Evolutionary conservation across 805 yeast genomes (phyloP), one percentile per base, ranked within the genome.

Genomic region (Zygoascus bituminiphila): DNA sequence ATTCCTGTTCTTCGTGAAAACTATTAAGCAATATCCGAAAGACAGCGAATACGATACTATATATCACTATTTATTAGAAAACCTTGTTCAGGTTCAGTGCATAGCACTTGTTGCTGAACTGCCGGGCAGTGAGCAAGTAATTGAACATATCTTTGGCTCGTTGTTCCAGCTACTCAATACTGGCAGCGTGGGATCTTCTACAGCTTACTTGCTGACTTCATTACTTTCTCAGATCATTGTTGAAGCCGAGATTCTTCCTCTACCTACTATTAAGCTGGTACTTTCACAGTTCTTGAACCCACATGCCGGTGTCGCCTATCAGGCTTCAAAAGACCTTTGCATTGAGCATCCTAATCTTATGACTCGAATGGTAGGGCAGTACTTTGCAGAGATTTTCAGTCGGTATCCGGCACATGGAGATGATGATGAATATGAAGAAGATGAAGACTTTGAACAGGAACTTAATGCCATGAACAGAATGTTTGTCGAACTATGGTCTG

Each of bases 311-410:
- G 15, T 53, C 51, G 14, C 53, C 52, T 81, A 82, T 60, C 76
- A 75, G 37, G 74, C 87, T 56, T 78, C 88, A 5, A 61, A 82
- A 33, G 70, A 76, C 12, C 73, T 88, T 2, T 87, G 95, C 60
- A 81, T 78, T 49, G 69, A 78, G 1, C 84, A 85, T 55, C 63
- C 79, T 1, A 94, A 84, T 53, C 72, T 88, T 52, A 72, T 88
- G 74, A 77, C 91, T 14, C 75, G 95, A 54, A 78, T 79, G 52
- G 70, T 86, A 29, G 83, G 94, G 2, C 88, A 82, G 60, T 82
- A 81, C 55, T 84, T 87, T 54, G 81, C 95, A 0, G 95, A 88
- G 57, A 71, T 79, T 51, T 62, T 88, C 8, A 57, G 56, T 12
- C 58, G 51, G n/a, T 59, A 57, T 22, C 33, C 4, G n/a, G 61